A percentile compares a stretch with the other conserved stretches of the same genome.
Evolutionary conservation across 768 basidiomycete species (phyloP).

Genomic region (Hydnum rufescens): DNA sequence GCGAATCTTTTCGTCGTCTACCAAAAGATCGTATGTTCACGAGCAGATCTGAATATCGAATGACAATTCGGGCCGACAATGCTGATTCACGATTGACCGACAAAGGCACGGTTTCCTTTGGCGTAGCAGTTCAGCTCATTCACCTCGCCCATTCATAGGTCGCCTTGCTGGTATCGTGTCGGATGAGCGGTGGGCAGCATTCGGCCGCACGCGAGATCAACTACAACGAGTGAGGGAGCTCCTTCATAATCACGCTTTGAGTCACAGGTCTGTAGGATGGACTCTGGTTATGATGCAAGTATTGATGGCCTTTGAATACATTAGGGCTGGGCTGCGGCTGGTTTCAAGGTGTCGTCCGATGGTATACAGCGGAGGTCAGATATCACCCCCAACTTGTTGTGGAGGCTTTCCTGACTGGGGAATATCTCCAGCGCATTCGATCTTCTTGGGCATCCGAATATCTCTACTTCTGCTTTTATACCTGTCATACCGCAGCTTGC

Average conservation of each 20-base stretch:
- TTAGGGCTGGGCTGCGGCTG: conserved; percentile 26
- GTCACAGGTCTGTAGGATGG: conserved; percentile 7
- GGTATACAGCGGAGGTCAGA: conserved; percentile 30
- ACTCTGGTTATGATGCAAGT: not conserved
- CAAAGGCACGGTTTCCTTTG: conserved; percentile 30
- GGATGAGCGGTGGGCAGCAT: conserved; percentile 26
- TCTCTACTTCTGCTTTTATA: conserved; percentile 27
- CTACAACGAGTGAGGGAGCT: conserved; percentile 19
- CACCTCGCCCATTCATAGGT: conserved; percentile 15
- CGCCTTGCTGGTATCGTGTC: conserved; percentile 25
- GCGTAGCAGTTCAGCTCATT: not conserved
- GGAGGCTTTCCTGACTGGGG: not conserved
- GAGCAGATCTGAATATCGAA: conserved; percentile 73
- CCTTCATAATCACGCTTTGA: conserved; percentile 20
- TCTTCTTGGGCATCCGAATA: conserved; percentile 38
- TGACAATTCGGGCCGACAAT: conserved; percentile 76
- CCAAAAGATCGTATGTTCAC: conserved; percentile 93
- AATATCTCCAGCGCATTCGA: conserved; percentile 43
- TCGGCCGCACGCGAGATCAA: conserved; percentile 18
- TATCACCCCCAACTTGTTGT: too few species aligned
- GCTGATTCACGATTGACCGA: conserved; percentile 68
- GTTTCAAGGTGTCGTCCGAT: conserved; percentile 24
- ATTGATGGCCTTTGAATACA: not conserved
- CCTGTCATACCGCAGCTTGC: conserved; percentile 30
- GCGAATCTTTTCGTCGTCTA: conserved; percentile 16